These are phyloP conservation scores for Puccinia hordei DNA, from an alignment of 1,284 basidiomycete species.

Conservation along the genomic window DNA sequence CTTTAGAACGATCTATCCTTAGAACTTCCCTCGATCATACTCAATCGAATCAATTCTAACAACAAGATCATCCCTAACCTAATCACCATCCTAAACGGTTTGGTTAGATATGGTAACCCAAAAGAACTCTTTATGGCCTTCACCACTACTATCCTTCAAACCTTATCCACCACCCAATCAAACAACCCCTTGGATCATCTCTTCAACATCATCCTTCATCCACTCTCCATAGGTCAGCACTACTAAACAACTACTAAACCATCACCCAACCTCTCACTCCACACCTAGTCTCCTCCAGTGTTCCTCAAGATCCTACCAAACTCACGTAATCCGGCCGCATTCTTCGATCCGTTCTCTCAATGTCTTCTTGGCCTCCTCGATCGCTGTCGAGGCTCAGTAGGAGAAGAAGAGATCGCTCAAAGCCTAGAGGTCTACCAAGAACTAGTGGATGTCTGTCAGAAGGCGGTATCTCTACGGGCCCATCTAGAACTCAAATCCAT, in stretches of 20 bases:
- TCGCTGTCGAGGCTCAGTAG: neutral
- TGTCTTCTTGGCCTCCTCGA: neutral
- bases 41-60: neutral
- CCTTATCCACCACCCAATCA: neutral
- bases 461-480: too few species aligned
- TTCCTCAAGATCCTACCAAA: neutral
- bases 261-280: too few species aligned
- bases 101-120: neutral
- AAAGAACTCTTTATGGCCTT: constrained; percentile 6
- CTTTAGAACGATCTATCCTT: neutral
- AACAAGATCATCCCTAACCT: too few species aligned
- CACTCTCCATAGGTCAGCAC: constrained; percentile 4
- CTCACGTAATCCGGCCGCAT: neutral
- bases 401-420: neutral
- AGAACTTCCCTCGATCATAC: neutral
- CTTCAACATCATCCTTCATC: neutral
- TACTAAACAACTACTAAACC: too few species aligned
- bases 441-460: neutral
- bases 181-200: neutral
- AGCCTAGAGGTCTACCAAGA: neutral
- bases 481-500: neutral
- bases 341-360: neutral
- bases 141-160: neutral
- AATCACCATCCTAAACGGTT: neutral
- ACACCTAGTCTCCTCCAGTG: neutral